These are phyloP conservation scores for Annulohypoxylon nitens DNA, from an alignment of 495 filamentous ascomycete genomes.

Conservation along the genomic window DNA sequence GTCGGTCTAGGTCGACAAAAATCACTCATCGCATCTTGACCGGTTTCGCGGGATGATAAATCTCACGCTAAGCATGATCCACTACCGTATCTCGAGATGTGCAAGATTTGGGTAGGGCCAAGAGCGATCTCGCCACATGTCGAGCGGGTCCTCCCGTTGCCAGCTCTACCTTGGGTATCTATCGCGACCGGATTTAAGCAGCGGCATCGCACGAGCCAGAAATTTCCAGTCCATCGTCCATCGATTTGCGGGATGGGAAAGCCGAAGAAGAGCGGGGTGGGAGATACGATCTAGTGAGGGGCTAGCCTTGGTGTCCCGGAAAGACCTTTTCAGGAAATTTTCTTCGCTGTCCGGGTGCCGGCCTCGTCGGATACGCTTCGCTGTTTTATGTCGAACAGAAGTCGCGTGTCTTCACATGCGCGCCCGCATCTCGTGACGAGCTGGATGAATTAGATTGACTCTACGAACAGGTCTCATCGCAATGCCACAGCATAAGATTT, in stretches of 20 bases:
- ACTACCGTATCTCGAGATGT: conserved; percentile 18
- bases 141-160: conserved; percentile 31
- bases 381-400: conserved; percentile 11
- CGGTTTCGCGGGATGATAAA: conserved; percentile 13
- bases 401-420: conserved; percentile 39
- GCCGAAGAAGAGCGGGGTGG: conserved; percentile 35
- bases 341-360: neutral
- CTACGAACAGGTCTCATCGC: conserved; percentile 2
- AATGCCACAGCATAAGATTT: conserved; percentile 17
- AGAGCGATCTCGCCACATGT: conserved; percentile 33
- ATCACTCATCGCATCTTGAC: neutral
- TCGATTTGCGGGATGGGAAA: conserved; percentile 38
- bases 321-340: conserved; percentile 40
- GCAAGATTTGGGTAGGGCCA: conserved; percentile 10
- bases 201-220: conserved; percentile 21
- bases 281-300: conserved; percentile 32
- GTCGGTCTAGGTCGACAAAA: neutral
- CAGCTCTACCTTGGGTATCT: conserved; percentile 14
- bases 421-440: conserved; percentile 17
- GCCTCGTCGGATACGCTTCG: neutral
- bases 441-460: conserved; percentile 19
- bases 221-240: conserved; percentile 13
- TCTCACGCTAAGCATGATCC: conserved; percentile 16
- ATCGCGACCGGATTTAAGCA: conserved; percentile 14
- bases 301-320: conserved; percentile 26